Base-by-base conservation (phyloP, 2,329 filamentous ascomycete genomes). In the Aspergillus cejpii region DNA sequence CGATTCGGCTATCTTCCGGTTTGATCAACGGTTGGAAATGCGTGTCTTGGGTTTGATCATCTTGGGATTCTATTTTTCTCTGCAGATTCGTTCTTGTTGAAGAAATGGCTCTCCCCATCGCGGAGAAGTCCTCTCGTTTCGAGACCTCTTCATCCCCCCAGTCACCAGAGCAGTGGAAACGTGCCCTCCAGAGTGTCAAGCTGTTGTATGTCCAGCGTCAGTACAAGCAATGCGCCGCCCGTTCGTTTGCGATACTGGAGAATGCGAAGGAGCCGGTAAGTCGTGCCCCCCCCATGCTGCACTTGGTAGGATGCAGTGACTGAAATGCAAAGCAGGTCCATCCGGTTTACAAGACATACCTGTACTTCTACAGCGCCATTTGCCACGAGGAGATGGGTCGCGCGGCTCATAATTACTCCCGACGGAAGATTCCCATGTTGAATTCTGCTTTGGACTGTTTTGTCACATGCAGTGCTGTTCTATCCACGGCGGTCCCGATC, bases 381-480 rank as follows among this genome's bases (percentile, higher is more conserved):
- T 70, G 64, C 20, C 69, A 72, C 47, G 73, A 76, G 45, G 63
- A 64, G 3, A 62, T 75, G n/a, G 73, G 70, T 2, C 64, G 68
- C 7, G 53, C 63, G 23, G 69, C 73, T 40, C 72, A 75, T 43
- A 61, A 69, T n/a, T 67, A 68, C 51, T 75, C 73, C 2, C 55
- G 53, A 17, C 66, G 66, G 29, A 76, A 74, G 51, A 24, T 74
- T 5, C 58, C 64, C 0, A 56, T 68, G 10, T 61, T 75, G 33
- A 55, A 63, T 10, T 52, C 62, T 19, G 71, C 74, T 0, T 60
- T 68, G 50, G 59, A 68, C 31, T 62, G 57, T 33, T 74, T 72
- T 48, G 40, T 63, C 39, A 49, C 54, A 42, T 61, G 68, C 50
- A 55, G 59, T 31, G 39, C 56, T 17, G 49, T 49, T 51, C 45